Evolutionary conservation across 2,329 filamentous ascomycete species (phyloP).

Genomic region (Penicillium sp.): DNA sequence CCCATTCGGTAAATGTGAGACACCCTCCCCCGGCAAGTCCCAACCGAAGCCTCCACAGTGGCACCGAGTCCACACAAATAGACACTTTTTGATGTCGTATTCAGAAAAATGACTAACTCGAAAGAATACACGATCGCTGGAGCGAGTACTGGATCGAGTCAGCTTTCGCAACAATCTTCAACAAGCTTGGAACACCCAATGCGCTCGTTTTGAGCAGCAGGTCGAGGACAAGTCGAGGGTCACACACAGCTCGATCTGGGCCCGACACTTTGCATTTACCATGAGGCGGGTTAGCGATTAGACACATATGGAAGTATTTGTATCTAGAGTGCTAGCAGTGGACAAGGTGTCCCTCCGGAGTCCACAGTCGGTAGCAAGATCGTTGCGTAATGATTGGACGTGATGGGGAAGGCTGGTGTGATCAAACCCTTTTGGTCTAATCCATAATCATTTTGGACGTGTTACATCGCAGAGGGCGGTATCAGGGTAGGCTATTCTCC

Average conservation of each 20-base stretch:
- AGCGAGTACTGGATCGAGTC: neutral
- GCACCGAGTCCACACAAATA: neutral
- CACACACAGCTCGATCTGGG: neutral
- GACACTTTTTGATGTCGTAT: too few relatives aligned
- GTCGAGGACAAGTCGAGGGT: neutral
- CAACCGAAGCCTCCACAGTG: neutral
- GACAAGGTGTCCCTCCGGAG: neutral
- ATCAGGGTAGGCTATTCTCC: too few relatives aligned
- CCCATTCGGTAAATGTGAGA: neutral
- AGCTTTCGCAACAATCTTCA: neutral
- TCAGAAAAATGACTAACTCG: too few relatives aligned
- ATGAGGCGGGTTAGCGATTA: too few relatives aligned
- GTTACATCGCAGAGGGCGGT: neutral
- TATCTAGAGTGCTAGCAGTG: neutral
- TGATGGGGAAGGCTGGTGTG: neutral
- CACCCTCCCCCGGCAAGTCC: neutral
- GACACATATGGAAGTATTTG: neutral
- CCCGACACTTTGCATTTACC: neutral
- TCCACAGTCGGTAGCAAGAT: neutral
- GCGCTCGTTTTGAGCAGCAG: too few relatives aligned
- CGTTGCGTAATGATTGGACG: neutral
- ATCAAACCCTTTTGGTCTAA: neutral
- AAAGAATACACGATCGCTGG: neutral
- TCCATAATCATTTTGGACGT: neutral
- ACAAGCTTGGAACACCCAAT: neutral